Evolutionary conservation across 1,284 basidiomycete genomes (phyloP).

Genomic region (Meira nashicola): DNA sequence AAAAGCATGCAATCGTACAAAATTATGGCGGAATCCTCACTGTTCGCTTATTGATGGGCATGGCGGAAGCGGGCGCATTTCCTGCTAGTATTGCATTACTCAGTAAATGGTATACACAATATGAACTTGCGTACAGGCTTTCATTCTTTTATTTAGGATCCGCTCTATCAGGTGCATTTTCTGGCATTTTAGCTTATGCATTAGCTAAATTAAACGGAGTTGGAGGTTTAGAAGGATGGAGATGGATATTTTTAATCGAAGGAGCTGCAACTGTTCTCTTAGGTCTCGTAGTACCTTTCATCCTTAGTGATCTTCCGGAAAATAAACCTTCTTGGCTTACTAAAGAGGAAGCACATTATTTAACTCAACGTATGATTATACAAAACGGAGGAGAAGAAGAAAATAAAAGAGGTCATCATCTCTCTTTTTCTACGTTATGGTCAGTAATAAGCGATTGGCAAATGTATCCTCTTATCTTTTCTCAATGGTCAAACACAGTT

Average conservation of each 20-base stretch:
- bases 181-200: conserved; percentile 42
- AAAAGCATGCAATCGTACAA: conserved; percentile 29
- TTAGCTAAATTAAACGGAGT: conserved; percentile 37
- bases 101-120: conserved; percentile 50
- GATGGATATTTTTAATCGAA: conserved; percentile 21
- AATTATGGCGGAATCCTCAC: conserved; percentile 54
- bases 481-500: too few species aligned
- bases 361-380: too few species aligned
- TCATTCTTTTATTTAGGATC: conserved; percentile 7
- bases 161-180: conserved; percentile 42
- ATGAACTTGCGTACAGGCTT: conserved; percentile 49
- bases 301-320: conserved; percentile 49
- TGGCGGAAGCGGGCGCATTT: conserved; percentile 39
- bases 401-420: too few species aligned
- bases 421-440: too few species aligned
- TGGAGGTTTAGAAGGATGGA: conserved; percentile 22
- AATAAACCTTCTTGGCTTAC: too few species aligned
- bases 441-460: too few species aligned
- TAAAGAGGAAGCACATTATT: too few species aligned
- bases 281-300: conserved; percentile 46
- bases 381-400: too few species aligned
- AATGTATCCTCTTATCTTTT: too few species aligned
- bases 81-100: conserved; percentile 47
- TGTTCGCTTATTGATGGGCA: conserved; percentile 25
- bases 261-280: conserved; percentile 52